phyloP scores from a whole-genome alignment of 163 green algal species.

The Chlamydomonas reinhardtii region DNA sequence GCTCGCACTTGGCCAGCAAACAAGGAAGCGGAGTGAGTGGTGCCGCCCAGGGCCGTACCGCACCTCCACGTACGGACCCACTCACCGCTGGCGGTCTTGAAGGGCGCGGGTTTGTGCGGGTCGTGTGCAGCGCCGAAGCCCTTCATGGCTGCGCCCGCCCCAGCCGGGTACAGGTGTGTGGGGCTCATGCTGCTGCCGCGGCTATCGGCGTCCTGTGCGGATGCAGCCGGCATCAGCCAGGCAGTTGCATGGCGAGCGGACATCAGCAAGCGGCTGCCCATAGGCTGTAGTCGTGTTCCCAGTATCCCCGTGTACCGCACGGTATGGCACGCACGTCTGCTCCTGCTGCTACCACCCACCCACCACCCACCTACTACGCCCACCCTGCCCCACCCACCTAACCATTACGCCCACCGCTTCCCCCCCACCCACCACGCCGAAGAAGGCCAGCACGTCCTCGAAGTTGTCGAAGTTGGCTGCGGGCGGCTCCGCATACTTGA shows the following conservation, averaged over 20 bases:
- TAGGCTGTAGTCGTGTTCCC: too few relatives aligned
- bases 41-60: too few relatives aligned
- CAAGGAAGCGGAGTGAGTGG: too few relatives aligned
- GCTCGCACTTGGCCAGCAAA: too few relatives aligned
- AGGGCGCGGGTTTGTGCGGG: not conserved
- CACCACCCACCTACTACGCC: too few relatives aligned
- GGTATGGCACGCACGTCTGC: too few relatives aligned
- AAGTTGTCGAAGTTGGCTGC: constrained; percentile 35
- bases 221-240: not conserved
- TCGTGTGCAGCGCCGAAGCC: too few relatives aligned
- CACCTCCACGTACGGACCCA: not conserved
- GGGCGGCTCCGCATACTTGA: not conserved
- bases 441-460: constrained; percentile 37
- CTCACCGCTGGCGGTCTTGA: constrained; percentile 21
- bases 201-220: not conserved
- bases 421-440: constrained; percentile 35
- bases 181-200: not conserved
- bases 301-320: too few relatives aligned
- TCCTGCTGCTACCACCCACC: too few relatives aligned
- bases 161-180: not conserved
- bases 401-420: not conserved
- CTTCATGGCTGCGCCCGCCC: too few relatives aligned
- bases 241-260: too few relatives aligned
- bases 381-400: not conserved
- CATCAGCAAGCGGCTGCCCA: too few relatives aligned